Base-by-base conservation (phyloP, 768 basidiomycete species). In the Lactifluus pinguis region DNA sequence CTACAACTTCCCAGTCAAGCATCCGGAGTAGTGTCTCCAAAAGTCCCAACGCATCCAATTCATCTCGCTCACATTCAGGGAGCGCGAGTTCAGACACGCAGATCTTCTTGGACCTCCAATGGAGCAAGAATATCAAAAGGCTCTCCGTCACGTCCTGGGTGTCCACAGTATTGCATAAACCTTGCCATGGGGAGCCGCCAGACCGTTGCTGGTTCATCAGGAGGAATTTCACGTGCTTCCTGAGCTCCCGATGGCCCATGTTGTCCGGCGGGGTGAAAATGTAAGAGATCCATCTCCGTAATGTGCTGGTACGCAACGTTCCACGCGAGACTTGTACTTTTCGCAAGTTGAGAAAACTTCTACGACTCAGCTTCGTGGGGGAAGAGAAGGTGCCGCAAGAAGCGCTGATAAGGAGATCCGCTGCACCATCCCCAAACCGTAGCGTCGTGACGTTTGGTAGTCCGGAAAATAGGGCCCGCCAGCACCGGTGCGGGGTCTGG, bases 1-100 rank as follows among this genome's bases (percentile, higher is more conserved):
- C 10, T 17, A 49, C 48, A 14, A 57, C 55, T 25, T 57, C 55
- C 55, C 55, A 57, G 9, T 57, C 55, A n/a, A 57, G 55, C 48
- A 49, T 57, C 47, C 25, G 47, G 10, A 57, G 48, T 10, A 57
- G 25, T 34, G 39, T 29, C n/a, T 57, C 47, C 36, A 57, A 49
- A 9, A 57, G 21, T 25, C 48, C 36, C 47, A 57, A 49, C 21
- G 47, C 36, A 25, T 57, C 55, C 13, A 36, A 15, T 44, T 57
- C 55, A 21, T 39, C 55, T 19, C 55, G 32, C 55, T 38, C 55
- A 19, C 17, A 38, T 41, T 49, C 55, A 3, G 48, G 45, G 21
- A 56, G 55, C 34, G 45, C 34, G 36, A 57, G 48, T 17, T 57
- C 55, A 34, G 55, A 57, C 25, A 57, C 25, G 19, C 48, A 49